Percentiles rank a stretch among this genome's conserved stretches.
Evolutionary conservation across 2,329 filamentous ascomycete species (phyloP).

Genomic region (Fonsecaea erecta): DNA sequence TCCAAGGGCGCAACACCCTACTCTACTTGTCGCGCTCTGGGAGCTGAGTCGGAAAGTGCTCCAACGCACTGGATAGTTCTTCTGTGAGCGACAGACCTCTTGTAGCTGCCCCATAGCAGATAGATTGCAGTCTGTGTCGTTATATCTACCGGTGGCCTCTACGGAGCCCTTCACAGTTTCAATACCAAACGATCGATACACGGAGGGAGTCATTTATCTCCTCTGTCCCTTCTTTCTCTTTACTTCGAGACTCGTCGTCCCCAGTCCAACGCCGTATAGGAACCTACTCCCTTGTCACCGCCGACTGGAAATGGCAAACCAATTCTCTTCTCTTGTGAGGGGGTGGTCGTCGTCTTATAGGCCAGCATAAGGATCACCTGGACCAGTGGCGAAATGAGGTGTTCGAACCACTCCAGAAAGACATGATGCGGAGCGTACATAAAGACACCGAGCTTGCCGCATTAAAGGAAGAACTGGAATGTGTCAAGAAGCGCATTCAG

Average conservation of each 20-base stretch:
- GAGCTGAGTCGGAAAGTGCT: too few species aligned
- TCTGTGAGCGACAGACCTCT: too few species aligned
- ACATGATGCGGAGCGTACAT: not conserved
- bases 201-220: too few species aligned
- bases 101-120: too few species aligned
- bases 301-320: not conserved
- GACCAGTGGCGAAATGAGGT: not conserved
- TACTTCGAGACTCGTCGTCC: not conserved
- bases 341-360: not conserved
- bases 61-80: too few species aligned
- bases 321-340: conserved; percentile 41
- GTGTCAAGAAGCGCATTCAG: not conserved
- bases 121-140: too few species aligned
- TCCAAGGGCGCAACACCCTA: too few species aligned
- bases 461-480: not conserved
- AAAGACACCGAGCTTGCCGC: not conserved
- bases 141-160: too few species aligned
- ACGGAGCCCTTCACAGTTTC: too few species aligned
- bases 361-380: not conserved
- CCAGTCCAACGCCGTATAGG: not conserved
- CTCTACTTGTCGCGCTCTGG: too few species aligned
- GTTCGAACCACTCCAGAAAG: not conserved
- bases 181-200: too few species aligned
- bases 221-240: not conserved
- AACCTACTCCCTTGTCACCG: not conserved